Percentiles rank a stretch among this genome's conserved stretches.
These are phyloP conservation scores for Heracleum sosnowskyi DNA, from an alignment of 129 eudicot genomes.

Conservation along the genomic window DNA sequence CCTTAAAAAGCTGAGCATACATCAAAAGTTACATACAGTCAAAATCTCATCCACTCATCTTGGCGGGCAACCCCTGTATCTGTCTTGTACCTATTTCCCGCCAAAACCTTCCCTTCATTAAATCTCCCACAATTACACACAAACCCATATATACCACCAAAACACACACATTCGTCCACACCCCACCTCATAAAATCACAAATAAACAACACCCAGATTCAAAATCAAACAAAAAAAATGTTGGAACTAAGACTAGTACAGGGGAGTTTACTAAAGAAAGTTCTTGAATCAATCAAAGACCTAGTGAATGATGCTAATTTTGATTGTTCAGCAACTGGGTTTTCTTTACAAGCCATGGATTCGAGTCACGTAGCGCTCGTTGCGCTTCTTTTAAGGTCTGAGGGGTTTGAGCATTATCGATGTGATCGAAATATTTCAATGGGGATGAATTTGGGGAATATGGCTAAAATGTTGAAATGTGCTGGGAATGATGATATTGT, in stretches of 20 bases:
- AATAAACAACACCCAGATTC: not conserved
- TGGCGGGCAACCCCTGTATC: not conserved
- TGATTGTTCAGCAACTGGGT: slow-evolving; percentile 28
- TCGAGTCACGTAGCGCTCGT: slow-evolving; percentile 90
- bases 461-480: slow-evolving; percentile 83
- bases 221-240: slow-evolving; percentile 10
- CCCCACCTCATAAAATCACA: not conserved
- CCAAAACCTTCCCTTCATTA: slow-evolving; percentile 1
- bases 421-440: slow-evolving; percentile 72
- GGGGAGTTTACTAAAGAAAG: slow-evolving; percentile 27
- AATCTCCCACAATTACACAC: not conserved
- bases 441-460: slow-evolving; percentile 81
- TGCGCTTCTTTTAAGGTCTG: slow-evolving; percentile 76
- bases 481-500: slow-evolving; percentile 88
- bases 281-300: slow-evolving; percentile 26
- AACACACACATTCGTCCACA: not conserved
- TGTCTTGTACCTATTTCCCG: not conserved
- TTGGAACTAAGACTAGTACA: slow-evolving; percentile 28
- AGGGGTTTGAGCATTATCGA: slow-evolving; percentile 84
- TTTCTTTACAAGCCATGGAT: slow-evolving; percentile 78
- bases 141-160: not conserved
- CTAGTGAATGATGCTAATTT: slow-evolving; percentile 30
- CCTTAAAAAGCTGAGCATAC: not conserved
- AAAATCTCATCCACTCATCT: not conserved
- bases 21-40: not conserved